Base-by-base conservation (phyloP, 306 rosid genomes). In the Purshia tridentata region DNA sequence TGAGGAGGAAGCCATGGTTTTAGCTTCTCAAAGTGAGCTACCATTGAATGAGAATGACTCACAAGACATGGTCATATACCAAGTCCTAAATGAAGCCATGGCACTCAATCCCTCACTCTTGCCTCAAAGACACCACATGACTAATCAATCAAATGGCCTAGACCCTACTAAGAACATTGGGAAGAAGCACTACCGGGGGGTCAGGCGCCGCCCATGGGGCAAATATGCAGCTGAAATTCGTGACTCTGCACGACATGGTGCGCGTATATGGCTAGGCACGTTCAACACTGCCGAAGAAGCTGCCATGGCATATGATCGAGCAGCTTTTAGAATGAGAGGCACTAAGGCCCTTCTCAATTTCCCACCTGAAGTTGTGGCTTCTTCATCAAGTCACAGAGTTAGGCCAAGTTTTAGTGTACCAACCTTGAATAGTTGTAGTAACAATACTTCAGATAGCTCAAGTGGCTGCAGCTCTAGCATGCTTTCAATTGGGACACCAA, bases 221-320 rank as follows among this genome's bases (percentile, higher is more conserved):
- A 92, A 92, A 62, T 92, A 85, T 44, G 98, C 98, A 0, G 96
- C 98, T 4, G 98, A 92, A 87, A 92, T 92, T 56, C 92, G 98
- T 0, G 98, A 92, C 84, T 88, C 98, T 0, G 53, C 89, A 0
- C 82, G 95, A 4, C 92, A 87, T 0, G 95, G 98, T 37, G 87
- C 87, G 0, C 90, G 98, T 23, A 42, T 90, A 13, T 92, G 98
- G 98, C 91, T 92, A 7, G 98, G 98, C 14, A 92, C 98, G 0
- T 92, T 92, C 67, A 82, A 72, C 42, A 92, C 98, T 0, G 98
- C 98, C 0, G 98, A 92, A 75, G 96, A 90, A 22, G 98, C 97
- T 14, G 98, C 98, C 68, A 42, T 90, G 86, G 97, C 97, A 56
- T 92, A 92, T 42, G 98, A 92, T 61, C 83, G 78, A 67, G 97